Evolutionary conservation across 1,284 basidiomycete genomes (phyloP), one percentile per base, ranked within the genome.

Genomic region (Ustilago lituana): DNA sequence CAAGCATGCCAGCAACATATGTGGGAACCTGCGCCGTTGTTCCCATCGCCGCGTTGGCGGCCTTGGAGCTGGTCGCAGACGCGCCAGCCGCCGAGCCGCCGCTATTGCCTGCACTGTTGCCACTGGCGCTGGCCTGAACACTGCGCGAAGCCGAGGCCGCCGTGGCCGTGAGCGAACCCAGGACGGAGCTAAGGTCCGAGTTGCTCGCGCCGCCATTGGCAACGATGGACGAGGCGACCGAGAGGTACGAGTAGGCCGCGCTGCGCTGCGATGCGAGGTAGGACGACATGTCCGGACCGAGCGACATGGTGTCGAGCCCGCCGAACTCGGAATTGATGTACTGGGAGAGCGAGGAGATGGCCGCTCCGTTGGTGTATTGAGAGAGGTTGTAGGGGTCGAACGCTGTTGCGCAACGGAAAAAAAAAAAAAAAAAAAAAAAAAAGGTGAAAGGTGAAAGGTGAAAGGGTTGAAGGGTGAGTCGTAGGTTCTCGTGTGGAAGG

Each of bases 331-430:
- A 49, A 41, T n/a, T 45, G 27, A 67, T 49, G 44, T 41, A 57
- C 15, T 22, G 4, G 20, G 64, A 67, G 17, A 67, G 58, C 37
- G 64, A 67, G 4, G 49, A 35, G 46, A 67, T 36, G 11, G 58
- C 64, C 0, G 11, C 58, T 0, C 17, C 14, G 45, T 67, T 53
- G 23, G 64, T 67, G 58, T 61, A 66, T 39, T 66, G 63, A 23
- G 52, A 51, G 24, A 56, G 33, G 49, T 66, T 56, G 63, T 59
- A 44, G 2, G 63, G 63, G 49, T 66, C 53, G 41, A 66, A 64
- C 39, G 33, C 63, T 66, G 39, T 20, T 36, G 22, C 14, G 29
- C 10, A 35, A 17, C 15, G 14, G 10, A 23, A 19, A 10, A 10
- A 20, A 11, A 43, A 12, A 12, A 12, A 26, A 31, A n/a, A n/a